Evolutionary conservation across 2,329 filamentous ascomycete genomes (phyloP).

Genomic region (Ceratocystis cacaofunesta): DNA sequence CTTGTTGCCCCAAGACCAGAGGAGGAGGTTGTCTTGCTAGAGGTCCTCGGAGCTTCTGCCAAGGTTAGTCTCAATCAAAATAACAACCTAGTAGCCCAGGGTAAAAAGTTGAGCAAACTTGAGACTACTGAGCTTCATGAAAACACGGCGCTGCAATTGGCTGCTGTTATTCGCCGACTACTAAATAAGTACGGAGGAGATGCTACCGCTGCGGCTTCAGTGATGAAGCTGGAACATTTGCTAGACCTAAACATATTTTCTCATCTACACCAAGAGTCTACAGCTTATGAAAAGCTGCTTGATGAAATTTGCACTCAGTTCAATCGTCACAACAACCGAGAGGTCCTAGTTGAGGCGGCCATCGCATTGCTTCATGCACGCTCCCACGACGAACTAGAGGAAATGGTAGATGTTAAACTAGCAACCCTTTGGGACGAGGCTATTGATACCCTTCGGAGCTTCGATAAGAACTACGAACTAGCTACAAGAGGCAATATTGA

Average conservation of each 20-base stretch:
- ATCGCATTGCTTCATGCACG: conserved; percentile 71
- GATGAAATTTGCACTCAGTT: conserved; percentile 93
- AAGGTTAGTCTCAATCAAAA: conserved; percentile 52
- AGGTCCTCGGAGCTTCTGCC: conserved; percentile 72
- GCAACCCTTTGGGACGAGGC: conserved; percentile 75
- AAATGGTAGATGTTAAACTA: conserved; percentile 67
- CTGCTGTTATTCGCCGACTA: conserved; percentile 64
- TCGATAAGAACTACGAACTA: conserved; percentile 59
- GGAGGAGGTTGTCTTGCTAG: conserved; percentile 74
- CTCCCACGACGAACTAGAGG: conserved; percentile 75
- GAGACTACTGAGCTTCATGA: conserved; percentile 61
- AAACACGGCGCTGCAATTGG: conserved; percentile 61
- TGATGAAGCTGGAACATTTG: conserved; percentile 71
- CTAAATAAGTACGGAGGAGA: conserved; percentile 89
- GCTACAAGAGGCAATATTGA: conserved; percentile 54
- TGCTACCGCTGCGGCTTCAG: conserved; percentile 69
- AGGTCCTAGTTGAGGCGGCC: conserved; percentile 71
- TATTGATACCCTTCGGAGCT: conserved; percentile 54
- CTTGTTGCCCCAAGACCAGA: conserved; percentile 57
- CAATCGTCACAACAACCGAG: conserved; percentile 74
- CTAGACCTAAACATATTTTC: conserved; percentile 80
- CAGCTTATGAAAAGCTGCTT: conserved; percentile 63
- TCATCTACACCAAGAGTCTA: conserved; percentile 72
- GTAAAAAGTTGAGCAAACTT: conserved; percentile 42
- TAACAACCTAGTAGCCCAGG: conserved; percentile 20